Evolutionary conservation across 352 stramenopile genomes (phyloP), one percentile per base, ranked within the genome.

Genomic region (Phytophthora sojae): DNA sequence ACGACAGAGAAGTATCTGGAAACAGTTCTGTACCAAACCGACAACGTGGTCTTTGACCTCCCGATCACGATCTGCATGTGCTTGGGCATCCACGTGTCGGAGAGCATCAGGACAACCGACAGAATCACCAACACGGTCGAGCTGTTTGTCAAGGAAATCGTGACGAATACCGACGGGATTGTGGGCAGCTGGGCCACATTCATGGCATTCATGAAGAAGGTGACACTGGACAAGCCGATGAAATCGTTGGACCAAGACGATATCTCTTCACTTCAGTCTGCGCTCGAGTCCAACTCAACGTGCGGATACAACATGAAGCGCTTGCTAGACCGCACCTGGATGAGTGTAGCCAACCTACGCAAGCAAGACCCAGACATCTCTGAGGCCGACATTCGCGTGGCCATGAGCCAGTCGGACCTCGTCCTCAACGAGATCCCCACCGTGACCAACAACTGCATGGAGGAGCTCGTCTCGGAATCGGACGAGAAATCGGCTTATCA

Each of bases 361-460:
- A 65, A 35, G 30, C 23, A 65, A 14, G 57, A 61, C 32, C 65
- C 64, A 3, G 44, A 55, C 0, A 73, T 77, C 12, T 70, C 62
- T 1, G 70, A 74, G 19, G 56, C n/a, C 12, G 60, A 71, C 4
- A 71, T 71, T 23, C 72, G 59, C 7, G 59, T 74, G 32, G 64
- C 44, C 15, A 57, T 69, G 55, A 76, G 72, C 23, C 50, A 72
- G 49, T 82, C 77, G 25, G 61, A 79, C 19, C 52, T 86, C 5
- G 72, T 85, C 7, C 59, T 85, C 9, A 73, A 76, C 21, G 80
- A 88, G 9, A 76, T 86, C 37, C 79, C 82, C 6, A 72, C 61
- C 0, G 65, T 75, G 11, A 78, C 71, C 12, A 78, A 71, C 29
- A 71, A 85, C 61, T 74, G 71, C 12, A 72, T 82, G 35, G 60